A percentile compares a stretch with the other conserved stretches of the same genome.
These are phyloP conservation scores for Fraxinus sp. DNA, from an alignment of 305 asterid genomes.

Conservation along the genomic window DNA sequence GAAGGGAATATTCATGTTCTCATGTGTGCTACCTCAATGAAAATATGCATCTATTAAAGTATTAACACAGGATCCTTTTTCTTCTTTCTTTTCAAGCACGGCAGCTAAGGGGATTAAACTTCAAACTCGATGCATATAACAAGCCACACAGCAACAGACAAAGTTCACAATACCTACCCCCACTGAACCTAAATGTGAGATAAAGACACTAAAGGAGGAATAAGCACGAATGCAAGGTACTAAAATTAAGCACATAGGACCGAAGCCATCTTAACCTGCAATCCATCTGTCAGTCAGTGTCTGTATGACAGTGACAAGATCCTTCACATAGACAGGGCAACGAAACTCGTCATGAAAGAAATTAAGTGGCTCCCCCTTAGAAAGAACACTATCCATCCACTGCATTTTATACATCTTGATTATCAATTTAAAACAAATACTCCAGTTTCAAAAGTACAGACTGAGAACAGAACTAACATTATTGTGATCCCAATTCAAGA, in stretches of 20 bases:
- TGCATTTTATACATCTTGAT: slow-evolving; percentile 35
- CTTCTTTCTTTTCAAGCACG: not conserved
- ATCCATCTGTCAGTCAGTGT: slow-evolving; percentile 57
- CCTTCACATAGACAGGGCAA: slow-evolving; percentile 88
- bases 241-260: slow-evolving; percentile 1
- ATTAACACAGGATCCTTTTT: not conserved
- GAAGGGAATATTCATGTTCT: not conserved
- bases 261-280: slow-evolving; percentile 58
- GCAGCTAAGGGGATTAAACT: not conserved
- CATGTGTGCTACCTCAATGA: not conserved
- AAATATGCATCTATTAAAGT: not conserved
- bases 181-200: not conserved
- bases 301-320: slow-evolving; percentile 56
- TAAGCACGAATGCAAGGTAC: not conserved
- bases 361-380: slow-evolving; percentile 60
- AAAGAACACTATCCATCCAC: slow-evolving; percentile 89
- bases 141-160: slow-evolving; percentile 4
- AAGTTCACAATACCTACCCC: not conserved
- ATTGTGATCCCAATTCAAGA: slow-evolving; percentile 1
- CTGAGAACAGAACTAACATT: not conserved
- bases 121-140: not conserved
- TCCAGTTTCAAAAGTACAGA: slow-evolving; percentile 8
- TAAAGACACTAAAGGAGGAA: slow-evolving; percentile 9
- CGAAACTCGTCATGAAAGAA: slow-evolving; percentile 90
- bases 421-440: slow-evolving; percentile 16